Evolutionary conservation across 306 rosid genomes (phyloP), one percentile per base, ranked within the genome.

Genomic region (Mimosa bimucronata): DNA sequence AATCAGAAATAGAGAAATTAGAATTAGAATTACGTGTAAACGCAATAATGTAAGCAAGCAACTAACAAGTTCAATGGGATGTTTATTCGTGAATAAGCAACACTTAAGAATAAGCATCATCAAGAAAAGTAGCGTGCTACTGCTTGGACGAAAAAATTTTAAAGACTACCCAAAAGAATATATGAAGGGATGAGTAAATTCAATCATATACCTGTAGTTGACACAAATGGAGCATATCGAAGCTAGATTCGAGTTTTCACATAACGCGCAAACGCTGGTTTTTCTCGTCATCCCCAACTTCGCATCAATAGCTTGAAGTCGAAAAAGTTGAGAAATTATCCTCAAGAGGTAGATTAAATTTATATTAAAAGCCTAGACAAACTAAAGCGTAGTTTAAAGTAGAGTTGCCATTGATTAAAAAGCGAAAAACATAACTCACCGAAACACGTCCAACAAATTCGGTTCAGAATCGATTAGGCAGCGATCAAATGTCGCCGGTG

Each of bases 161-260:
- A 71, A 75, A 82, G 21, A 40, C 31, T 21, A 67, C 21, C 31
- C 73, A 38, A 67, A n/a, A 67, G 14, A 67, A 67, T 40, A 40
- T 18, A 67, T 19, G 9, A 37, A 61, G 38, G 74, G 67, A 60
- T 40, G 23, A 10, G 50, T 38, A 16, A 29, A 64, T 28, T 30
- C 70, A 66, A n/a, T 45, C 52, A 38, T 13, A 38, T 83, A 91
- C 99, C 94, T 93, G 84, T 84, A 88, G 80, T 95, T 95, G 38
- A 95, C 99, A 83, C 99, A 95, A 71, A 80, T 69, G 38, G 87
- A 13, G 77, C 99, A 95, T 38, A 93, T 85, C 18, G 92, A 95
- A 83, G 97, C 86, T 55, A 84, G 89, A 87, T 93, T 92, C 23
- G 90, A 84, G 81, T 86, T 89, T 87, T 90, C 98, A 84, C 99